Evolutionary conservation across 2,329 filamentous ascomycete species (phyloP).

Genomic region (Ilyonectria mors-panacis): DNA sequence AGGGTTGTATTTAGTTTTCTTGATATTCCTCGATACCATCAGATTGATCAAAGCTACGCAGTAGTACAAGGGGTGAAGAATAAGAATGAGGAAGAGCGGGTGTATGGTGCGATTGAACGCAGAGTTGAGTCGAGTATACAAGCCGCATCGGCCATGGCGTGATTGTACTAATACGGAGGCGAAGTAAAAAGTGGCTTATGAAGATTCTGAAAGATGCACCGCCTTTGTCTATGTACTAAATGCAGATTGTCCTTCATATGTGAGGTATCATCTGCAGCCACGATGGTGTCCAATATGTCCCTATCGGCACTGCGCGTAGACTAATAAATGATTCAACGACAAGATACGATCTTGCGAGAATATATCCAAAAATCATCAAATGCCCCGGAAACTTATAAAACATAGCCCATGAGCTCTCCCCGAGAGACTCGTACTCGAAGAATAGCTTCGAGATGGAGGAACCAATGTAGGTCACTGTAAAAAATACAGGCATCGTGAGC

Average conservation of each 20-base stretch:
- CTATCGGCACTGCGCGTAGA: slow-evolving; percentile 12
- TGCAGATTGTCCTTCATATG: slow-evolving; percentile 1
- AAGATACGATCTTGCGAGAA: slow-evolving; percentile 18
- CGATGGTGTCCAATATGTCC: slow-evolving; percentile 21
- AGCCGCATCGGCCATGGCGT: no score
- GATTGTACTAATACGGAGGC: no score
- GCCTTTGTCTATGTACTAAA: no score
- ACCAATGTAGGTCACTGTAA: slow-evolving; percentile 16
- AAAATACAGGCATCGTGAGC: slow-evolving; percentile 15
- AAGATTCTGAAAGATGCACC: no score
- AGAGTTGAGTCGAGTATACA: no score
- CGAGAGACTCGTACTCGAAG: slow-evolving; percentile 19
- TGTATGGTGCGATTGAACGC: no score
- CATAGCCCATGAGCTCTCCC: slow-evolving; percentile 15
- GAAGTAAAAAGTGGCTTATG: no score
- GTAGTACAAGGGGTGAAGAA: no score
- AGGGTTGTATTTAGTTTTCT: no score
- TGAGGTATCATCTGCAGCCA: slow-evolving; percentile 28
- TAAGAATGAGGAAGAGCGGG: no score
- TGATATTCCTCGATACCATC: no score
- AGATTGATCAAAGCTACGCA: no score
- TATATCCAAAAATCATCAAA: slow-evolving; percentile 16
- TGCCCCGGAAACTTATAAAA: slow-evolving; percentile 24
- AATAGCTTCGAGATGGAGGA: not conserved
- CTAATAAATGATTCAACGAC: slow-evolving; percentile 25